Base-by-base conservation (phyloP, 2,329 filamentous ascomycete genomes). In the Cladosporium sp. region DNA sequence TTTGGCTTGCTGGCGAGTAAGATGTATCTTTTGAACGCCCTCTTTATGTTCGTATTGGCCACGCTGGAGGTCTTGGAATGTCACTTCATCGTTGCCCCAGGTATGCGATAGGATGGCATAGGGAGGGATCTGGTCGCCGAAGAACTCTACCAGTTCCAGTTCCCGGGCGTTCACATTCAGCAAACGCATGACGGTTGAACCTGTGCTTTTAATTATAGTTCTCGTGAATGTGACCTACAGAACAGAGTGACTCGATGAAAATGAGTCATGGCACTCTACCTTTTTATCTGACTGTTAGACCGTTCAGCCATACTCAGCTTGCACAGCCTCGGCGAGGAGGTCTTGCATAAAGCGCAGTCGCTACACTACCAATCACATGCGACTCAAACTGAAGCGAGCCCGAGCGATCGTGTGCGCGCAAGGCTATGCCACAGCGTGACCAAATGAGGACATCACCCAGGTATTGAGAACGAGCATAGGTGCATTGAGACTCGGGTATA, bases 21-120 rank as follows among this genome's bases (percentile, higher is more conserved):
- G 7, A 3, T 24, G n/a, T 12, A 64, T 55, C n/a, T 64, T 64
- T 15, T 5, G 3, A 12, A 28, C 44, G 6, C 49, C 61, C 6
- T 21, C 8, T 11, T 34, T 49, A 4, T 64, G 21, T 26, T 38
- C 26, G 11, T 47, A 30, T 1, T 57, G 15, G 32, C 26, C 36
- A 10, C 32, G 5, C 47, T 55, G 12, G 28, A 65, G 21, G n/a
- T 67, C 61, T 8, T 49, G 63, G 36, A 65, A 67, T 11, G 41
- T 34, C 1, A 65, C 54, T 52, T 67, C 65, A 8, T 44, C 62
- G 4, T 41, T 32, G 3, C 32, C 41, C 65, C 65, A 67, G 10
- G 51, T 65, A 32, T 67, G 61, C 49, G 61, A 64, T 14, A 64
- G 21, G 21, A 64, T 64, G 12, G 61, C 61, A 24, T 55, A 64